Evolutionary conservation across 2,329 filamentous ascomycete genomes (phyloP).

Genomic region (Trichophyton simii): DNA sequence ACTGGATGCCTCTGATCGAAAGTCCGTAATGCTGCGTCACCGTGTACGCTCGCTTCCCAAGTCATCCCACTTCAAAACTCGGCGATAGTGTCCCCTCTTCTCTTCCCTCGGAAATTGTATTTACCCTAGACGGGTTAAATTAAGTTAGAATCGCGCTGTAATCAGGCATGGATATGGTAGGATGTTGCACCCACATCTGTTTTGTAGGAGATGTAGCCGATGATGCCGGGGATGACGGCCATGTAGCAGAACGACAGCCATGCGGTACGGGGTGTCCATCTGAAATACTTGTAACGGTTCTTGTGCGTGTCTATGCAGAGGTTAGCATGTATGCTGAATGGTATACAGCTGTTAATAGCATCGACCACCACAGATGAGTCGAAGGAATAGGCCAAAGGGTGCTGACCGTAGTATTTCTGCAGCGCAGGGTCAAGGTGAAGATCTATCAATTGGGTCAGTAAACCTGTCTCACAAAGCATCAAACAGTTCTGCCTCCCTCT

Average conservation of each 20-base stretch:
- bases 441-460: slow-evolving; percentile 16
- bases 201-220: slow-evolving; percentile 62
- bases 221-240: slow-evolving; percentile 54
- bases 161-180: too few relatives aligned
- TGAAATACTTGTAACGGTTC: slow-evolving; percentile 88
- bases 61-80: slow-evolving; percentile 49
- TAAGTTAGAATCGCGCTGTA: background rate
- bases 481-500: background rate
- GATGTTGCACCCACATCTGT: slow-evolving; percentile 60
- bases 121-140: slow-evolving; percentile 53
- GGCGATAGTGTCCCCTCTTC: slow-evolving; percentile 67
- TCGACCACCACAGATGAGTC: background rate
- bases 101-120: slow-evolving; percentile 73
- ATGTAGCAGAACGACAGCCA: slow-evolving; percentile 68
- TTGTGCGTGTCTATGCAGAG: slow-evolving; percentile 58
- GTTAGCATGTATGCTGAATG: background rate
- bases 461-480: background rate
- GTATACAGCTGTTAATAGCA: background rate
- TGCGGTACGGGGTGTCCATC: slow-evolving; percentile 77
- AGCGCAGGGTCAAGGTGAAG: slow-evolving; percentile 33
- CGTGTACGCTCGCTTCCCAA: background rate
- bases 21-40: background rate
- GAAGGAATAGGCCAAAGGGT: slow-evolving; percentile 8
- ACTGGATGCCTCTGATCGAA: background rate
- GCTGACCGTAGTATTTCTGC: slow-evolving; percentile 40